Evolutionary conservation across 768 basidiomycete genomes (phyloP).

Genomic region (Boletus pseudo-olivaceus): DNA sequence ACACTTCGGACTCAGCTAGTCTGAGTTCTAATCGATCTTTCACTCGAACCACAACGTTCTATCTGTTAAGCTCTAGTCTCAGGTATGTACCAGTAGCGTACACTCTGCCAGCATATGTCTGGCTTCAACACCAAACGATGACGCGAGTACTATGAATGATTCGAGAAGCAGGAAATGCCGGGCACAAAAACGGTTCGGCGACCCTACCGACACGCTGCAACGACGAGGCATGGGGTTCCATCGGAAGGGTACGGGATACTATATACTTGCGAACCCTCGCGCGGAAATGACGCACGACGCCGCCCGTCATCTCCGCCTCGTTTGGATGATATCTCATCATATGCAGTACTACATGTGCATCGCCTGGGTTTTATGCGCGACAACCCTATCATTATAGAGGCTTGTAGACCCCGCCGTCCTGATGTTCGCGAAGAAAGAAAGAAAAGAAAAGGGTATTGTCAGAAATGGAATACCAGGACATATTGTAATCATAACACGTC

Average conservation of each 20-base stretch:
- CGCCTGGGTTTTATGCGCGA: not conserved
- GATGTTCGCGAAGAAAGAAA: not conserved
- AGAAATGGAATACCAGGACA: not conserved
- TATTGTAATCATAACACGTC: not conserved
- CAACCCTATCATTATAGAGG: not conserved
- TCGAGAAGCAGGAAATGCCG: not conserved
- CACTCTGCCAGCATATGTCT: no score
- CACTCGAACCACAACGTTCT: no score
- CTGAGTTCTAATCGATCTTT: no score
- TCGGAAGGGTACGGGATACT: not conserved
- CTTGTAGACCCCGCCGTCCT: not conserved
- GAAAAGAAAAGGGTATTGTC: not conserved
- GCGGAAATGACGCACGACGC: slow-evolving; percentile 9
- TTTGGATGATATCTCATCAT: no score
- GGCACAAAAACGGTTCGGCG: not conserved
- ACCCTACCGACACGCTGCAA: slow-evolving; percentile 25
- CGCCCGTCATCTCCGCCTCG: not conserved
- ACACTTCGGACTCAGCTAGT: no score
- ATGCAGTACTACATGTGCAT: not conserved
- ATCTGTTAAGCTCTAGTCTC: no score
- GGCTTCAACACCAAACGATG: not conserved
- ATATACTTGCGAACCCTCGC: not conserved
- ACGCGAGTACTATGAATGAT: not conserved
- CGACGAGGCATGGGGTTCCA: slow-evolving; percentile 20
- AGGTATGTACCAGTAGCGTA: no score